Evolutionary conservation across 371 early-diverging fungal genomes (phyloP), one percentile per base, ranked within the genome.

Genomic region (Mortierella sp.): DNA sequence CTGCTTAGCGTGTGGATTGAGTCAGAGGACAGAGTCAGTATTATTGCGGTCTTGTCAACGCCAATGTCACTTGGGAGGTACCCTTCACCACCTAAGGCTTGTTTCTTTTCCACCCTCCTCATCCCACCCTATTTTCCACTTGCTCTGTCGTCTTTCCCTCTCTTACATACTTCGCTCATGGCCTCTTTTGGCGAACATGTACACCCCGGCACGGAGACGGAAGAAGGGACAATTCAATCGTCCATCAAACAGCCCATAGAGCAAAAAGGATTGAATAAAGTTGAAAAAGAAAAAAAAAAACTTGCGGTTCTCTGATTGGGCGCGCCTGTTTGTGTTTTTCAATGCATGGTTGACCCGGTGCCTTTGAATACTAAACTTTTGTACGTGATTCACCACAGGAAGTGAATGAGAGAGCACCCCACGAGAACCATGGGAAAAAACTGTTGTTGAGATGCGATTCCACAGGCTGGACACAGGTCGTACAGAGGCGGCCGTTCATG

Each of bases 121-220:
- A n/a, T n/a, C 22, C 19, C 37, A 22, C 37, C 22, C 61, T 37
- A 61, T 61, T 50, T 34, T 61, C 19, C n/a, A n/a, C n/a, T n/a
- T n/a, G n/a, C n/a, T n/a, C n/a, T n/a, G n/a, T n/a, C n/a, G n/a
- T n/a, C n/a, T 55, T 29, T 55, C 19, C 13, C 13, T 55, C 31
- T 19, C 22, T 37, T 19, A n/a, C n/a, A n/a, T 37, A 31, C 61
- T 61, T 61, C 37, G 19, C 16, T 61, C 34, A 37, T 61, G 61
- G 37, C 61, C 61, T 61, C 61, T 34, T 61, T 8, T 61, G 61
- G 61, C 61, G n/a, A 47, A 22, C 47, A 48, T 48, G n/a, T n/a
- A n/a, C 45, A 14, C 29, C 61, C 29, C 13, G 5, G 26, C 9
- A 26, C 19, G 29, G 31, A 34, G 10, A 26, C 14, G 31, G 19